phyloP scores from a whole-genome alignment of 495 filamentous ascomycete species.

The Penicillium taxi region DNA sequence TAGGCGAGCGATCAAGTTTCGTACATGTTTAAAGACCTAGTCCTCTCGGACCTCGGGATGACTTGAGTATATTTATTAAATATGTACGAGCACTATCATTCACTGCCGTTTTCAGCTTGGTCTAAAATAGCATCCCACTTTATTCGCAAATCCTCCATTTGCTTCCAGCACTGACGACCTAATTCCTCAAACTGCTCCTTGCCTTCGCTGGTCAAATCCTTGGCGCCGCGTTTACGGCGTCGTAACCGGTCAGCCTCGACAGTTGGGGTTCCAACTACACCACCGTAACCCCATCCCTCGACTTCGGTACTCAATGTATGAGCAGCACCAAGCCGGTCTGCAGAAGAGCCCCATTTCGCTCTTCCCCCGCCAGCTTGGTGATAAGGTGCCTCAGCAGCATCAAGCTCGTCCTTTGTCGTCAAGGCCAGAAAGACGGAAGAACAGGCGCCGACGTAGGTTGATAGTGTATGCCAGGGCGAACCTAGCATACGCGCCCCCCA shows the following conservation, averaged over 20 bases:
- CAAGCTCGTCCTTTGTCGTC: conserved; percentile 55
- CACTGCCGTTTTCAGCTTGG: conserved; percentile 21
- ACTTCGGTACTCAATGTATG: conserved; percentile 65
- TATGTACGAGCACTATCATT: too few relatives aligned
- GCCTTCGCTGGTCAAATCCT: conserved; percentile 54
- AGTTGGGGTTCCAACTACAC: conserved; percentile 47
- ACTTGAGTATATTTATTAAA: too few relatives aligned
- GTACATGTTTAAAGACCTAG: too few relatives aligned
- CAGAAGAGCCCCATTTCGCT: conserved; percentile 79
- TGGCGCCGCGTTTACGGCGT: conserved; percentile 48
- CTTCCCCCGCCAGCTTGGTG: conserved; percentile 41
- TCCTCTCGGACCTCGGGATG: too few relatives aligned
- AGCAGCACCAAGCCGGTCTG: conserved; percentile 48
- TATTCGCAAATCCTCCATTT: conserved; percentile 75
- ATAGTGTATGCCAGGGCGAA: conserved; percentile 77
- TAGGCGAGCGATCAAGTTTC: too few relatives aligned
- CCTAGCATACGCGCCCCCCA: conserved; percentile 70
- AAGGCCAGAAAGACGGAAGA: conserved; percentile 75
- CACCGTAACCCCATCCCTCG: conserved; percentile 78
- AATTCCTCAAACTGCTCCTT: conserved; percentile 65
- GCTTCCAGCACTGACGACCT: conserved; percentile 65
- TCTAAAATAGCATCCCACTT: conserved; percentile 66
- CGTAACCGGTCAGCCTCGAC: conserved; percentile 39
- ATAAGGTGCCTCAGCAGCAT: conserved; percentile 47
- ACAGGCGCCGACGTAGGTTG: conserved; percentile 66